Percentiles rank a stretch among this genome's conserved stretches.
Conservation (phyloP, 2,329 filamentous ascomycete species). For the Scorias spongiosa region DNA sequence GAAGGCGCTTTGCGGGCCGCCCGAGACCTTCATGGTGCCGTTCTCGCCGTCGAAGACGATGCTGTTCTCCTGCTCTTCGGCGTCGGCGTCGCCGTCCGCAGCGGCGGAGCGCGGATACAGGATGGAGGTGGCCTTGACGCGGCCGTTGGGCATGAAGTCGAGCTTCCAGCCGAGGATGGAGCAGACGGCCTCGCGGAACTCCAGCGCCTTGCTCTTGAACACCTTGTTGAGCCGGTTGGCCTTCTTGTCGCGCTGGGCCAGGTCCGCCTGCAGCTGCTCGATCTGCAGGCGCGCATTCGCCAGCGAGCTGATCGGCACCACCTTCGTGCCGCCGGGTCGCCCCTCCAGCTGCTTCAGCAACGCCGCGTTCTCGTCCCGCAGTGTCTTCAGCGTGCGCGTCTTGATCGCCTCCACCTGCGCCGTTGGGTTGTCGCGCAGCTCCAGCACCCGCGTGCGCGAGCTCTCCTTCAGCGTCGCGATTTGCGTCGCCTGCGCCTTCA, state of each 20-base stretch:
- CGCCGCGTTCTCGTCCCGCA: constrained; percentile 72
- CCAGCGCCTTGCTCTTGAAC: constrained; percentile 76
- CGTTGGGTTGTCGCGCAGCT: constrained; percentile 84
- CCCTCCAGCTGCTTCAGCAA: constrained; percentile 56
- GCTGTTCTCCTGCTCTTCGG: constrained; percentile 40
- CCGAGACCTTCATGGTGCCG: constrained; percentile 95
- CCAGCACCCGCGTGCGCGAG: constrained; percentile 66
- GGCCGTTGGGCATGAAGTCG: constrained; percentile 92
- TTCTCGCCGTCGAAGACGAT: constrained; percentile 82
- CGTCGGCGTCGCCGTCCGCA: constrained; percentile 6
- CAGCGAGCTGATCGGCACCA: constrained; percentile 64
- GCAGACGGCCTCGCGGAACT: constrained; percentile 91
- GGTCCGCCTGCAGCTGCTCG: constrained; percentile 34
- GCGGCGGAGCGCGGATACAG: constrained; percentile 45
- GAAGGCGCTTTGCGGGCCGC: constrained; percentile 75
- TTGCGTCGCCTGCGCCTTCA: constrained; percentile 57
- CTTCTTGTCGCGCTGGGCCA: constrained; percentile 60
- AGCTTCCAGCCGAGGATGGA: constrained; percentile 87
- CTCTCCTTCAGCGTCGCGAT: constrained; percentile 51
- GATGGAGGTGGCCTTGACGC: constrained; percentile 78
- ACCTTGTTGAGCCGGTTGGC: constrained; percentile 80
- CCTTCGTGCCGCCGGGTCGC: constrained; percentile 31
- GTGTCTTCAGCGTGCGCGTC: constrained; percentile 56
- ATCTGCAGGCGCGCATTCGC: constrained; percentile 63
- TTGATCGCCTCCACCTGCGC: constrained; percentile 75